Evolutionary conservation across 768 basidiomycete species (phyloP).

Genomic region (Lentinula aciculospora): DNA sequence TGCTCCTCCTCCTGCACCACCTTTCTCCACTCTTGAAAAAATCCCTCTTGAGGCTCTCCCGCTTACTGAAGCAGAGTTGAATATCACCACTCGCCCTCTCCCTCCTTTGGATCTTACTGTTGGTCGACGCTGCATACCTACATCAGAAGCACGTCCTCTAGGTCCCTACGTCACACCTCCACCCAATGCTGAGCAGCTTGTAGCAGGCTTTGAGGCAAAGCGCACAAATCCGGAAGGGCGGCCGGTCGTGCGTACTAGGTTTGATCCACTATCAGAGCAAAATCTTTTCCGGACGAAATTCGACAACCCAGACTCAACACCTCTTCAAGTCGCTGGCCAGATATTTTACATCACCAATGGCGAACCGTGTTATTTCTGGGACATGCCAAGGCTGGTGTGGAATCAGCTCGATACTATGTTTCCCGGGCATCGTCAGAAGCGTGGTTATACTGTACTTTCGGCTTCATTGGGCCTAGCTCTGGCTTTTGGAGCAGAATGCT

Average conservation of each 20-base stretch:
- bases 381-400: conserved; percentile 83
- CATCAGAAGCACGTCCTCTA: conserved; percentile 72
- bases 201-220: conserved; percentile 49
- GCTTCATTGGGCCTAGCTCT: conserved; percentile 61
- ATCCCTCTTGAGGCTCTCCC: conserved; percentile 27
- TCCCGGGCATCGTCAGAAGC: conserved; percentile 42
- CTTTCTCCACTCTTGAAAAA: conserved; percentile 29
- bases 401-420: conserved; percentile 54
- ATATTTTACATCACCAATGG: conserved; percentile 97
- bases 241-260: conserved; percentile 69
- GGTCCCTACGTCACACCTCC: conserved; percentile 73
- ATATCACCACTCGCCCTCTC: conserved; percentile 45
- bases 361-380: conserved; percentile 96
- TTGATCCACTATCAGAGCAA: conserved; percentile 69
- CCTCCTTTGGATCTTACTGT: conserved; percentile 61
- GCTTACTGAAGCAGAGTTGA: conserved; percentile 34
- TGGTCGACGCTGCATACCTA: conserved; percentile 64
- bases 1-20: conserved; percentile 39
- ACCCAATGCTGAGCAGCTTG: conserved; percentile 49
- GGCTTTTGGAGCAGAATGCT: conserved; percentile 70
- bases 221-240: conserved; percentile 29
- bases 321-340: conserved; percentile 85
- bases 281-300: conserved; percentile 49
- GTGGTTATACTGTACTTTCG: conserved; percentile 43
- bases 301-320: conserved; percentile 36